Base-by-base conservation (phyloP, 768 basidiomycete genomes). In the Leccinum olivaceopallidum region DNA sequence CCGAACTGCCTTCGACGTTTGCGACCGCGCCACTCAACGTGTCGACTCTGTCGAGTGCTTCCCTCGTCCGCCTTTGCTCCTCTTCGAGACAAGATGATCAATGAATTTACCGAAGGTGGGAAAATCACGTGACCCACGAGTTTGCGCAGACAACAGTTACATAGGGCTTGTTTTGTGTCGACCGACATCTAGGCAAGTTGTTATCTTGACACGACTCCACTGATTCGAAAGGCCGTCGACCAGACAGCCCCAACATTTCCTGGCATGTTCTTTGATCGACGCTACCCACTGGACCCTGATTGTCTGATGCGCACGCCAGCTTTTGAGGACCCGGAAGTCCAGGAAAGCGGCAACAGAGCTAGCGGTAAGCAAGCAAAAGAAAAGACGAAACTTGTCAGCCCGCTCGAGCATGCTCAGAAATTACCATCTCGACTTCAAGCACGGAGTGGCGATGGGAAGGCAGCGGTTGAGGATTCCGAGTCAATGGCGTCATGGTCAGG, bases 1-100 rank as follows among this genome's bases (percentile, higher is more conserved):
- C 80, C 51, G 97, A 68, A 66, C 92, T 95, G 55, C 75, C 76
- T 73, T 96, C 90, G 6, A 98, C 84, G 20, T 83, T 81, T 18
- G 79, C 74, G 6, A 96, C 80, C 0, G 95, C 90, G 26, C 77
- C 78, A 57, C 83, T 77, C 5, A 97, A 77, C 53, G 93, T 26
- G 26, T 26, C 26, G 26, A 26, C 26, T 26, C 26, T 89, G 28
- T 80, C 79, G 34, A 95, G 78, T 28, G 82, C 82, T 26, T 84
- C 86, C 26, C 80, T 81, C 39, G 85, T 76, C 62, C 83, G 82
- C 55, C 80, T 80, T 67, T 95, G 90, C 62, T 92, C 89, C 58
- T 85, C 85, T 71, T 92, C 89, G 34, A 95, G 76, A 26, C 26
- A 26, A 26, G 26, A 26, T 26, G 26, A 26, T 26, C 26, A 5